These are phyloP conservation scores for Penicillium rolfsii DNA, from an alignment of 2,329 filamentous ascomycete genomes.

Conservation along the genomic window DNA sequence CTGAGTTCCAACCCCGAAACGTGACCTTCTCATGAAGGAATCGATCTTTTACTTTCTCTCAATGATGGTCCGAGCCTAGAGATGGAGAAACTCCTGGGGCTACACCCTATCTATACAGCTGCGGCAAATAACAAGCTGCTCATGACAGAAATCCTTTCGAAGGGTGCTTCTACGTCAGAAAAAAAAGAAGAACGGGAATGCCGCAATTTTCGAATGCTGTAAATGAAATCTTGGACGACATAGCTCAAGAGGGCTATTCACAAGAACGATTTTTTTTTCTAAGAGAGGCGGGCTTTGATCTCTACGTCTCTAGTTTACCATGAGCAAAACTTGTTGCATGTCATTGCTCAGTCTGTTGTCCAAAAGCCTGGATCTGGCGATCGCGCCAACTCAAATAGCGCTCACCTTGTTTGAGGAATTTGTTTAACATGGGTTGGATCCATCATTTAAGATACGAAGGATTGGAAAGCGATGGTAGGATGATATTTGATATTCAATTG, in stretches of 20 bases:
- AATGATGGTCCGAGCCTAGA: background rate
- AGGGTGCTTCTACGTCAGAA: background rate
- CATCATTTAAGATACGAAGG: background rate
- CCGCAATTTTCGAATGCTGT: background rate
- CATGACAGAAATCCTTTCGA: background rate
- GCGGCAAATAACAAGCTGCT: conserved; percentile 1
- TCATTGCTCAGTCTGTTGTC: background rate
- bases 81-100: background rate
- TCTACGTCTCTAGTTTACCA: background rate
- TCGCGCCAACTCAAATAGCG: background rate
- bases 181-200: background rate
- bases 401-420: conserved; percentile 3
- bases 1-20: background rate
- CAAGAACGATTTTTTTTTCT: background rate
- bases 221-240: background rate
- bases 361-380: background rate
- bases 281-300: background rate
- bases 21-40: background rate
- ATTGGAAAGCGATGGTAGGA: conserved; percentile 4
- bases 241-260: background rate
- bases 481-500: background rate
- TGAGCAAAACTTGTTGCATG: conserved; percentile 6
- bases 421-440: conserved; percentile 3
- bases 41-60: background rate
- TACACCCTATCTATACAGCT: conserved; percentile 5